phyloP scores from a whole-genome alignment of 2,329 filamentous ascomycete genomes.

The Curvularia hawaiiensis region DNA sequence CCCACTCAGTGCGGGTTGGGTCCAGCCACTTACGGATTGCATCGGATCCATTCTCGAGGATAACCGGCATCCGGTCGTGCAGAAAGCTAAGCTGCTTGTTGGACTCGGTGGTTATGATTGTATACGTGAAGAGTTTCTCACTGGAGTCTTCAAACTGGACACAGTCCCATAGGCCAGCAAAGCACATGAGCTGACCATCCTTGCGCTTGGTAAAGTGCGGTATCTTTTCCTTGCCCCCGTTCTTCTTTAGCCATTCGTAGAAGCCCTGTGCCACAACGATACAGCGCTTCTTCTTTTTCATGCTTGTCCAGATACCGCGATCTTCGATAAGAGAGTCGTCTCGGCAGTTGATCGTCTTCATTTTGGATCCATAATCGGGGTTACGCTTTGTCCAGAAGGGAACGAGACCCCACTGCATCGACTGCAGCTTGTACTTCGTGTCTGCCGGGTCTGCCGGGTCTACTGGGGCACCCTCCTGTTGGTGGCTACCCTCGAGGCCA shows the following conservation, averaged over 20 bases:
- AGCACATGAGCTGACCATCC: conserved; percentile 83
- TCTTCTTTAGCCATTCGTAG: conserved; percentile 92
- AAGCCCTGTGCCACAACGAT: conserved; percentile 90
- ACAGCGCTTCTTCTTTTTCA: conserved; percentile 90
- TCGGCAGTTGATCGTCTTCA: conserved; percentile 94
- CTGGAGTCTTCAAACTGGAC: conserved; percentile 75
- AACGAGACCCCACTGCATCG: conserved; percentile 95
- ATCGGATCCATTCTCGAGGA: conserved; percentile 77
- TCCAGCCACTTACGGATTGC: conserved; percentile 79
- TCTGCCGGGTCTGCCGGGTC: conserved; percentile 24
- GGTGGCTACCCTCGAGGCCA: conserved; percentile 63
- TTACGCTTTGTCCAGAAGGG: conserved; percentile 91
- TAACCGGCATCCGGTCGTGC: conserved; percentile 95
- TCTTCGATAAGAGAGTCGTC: conserved; percentile 80
- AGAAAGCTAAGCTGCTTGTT: conserved; percentile 84
- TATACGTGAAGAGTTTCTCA: conserved; percentile 83
- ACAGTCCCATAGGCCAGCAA: conserved; percentile 92
- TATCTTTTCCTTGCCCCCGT: conserved; percentile 75
- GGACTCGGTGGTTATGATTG: conserved; percentile 88
- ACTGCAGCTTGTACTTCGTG: conserved; percentile 78
- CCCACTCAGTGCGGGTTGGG: conserved; percentile 74
- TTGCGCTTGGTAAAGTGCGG: conserved; percentile 84
- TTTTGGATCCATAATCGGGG: conserved; percentile 75
- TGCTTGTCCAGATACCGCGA: conserved; percentile 86
- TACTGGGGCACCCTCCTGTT: conserved; percentile 22